Percentiles rank a stretch among this genome's conserved stretches.
Conservation (phyloP, 805 yeast species). For the Debaryomyces maramus region DNA sequence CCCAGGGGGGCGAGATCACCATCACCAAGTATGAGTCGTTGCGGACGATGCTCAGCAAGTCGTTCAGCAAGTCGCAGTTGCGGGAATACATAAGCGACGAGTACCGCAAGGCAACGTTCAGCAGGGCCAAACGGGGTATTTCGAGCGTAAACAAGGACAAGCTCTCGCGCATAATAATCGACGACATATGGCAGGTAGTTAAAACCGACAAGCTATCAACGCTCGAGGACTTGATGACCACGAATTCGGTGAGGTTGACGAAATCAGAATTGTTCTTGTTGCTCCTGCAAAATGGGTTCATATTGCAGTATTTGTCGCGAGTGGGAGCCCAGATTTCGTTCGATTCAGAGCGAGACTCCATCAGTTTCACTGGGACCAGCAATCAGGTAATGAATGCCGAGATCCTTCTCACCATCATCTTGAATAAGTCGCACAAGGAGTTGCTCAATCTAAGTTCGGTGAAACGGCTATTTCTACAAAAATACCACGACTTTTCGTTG, state of each 20-base stretch:
- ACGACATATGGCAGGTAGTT: constrained; percentile 34
- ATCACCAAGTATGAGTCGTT: constrained; percentile 9
- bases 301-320: constrained; percentile 40
- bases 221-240: constrained; percentile 32
- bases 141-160: constrained; percentile 13
- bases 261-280: constrained; percentile 42
- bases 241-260: constrained; percentile 31
- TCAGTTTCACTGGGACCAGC: constrained; percentile 41
- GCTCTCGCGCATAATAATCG: constrained; percentile 28
- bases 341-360: constrained; percentile 21
- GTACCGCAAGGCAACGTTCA: neutral
- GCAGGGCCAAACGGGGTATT: constrained; percentile 2
- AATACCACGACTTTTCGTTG: constrained; percentile 27
- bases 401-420: constrained; percentile 34
- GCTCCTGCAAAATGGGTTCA: constrained; percentile 36
- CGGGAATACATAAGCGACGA: constrained; percentile 9
- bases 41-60: constrained; percentile 4
- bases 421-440: constrained; percentile 26
- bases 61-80: constrained; percentile 17
- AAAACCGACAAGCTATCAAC: constrained; percentile 20
- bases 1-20: constrained; percentile 9
- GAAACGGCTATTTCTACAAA: constrained; percentile 25
- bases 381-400: constrained; percentile 45
- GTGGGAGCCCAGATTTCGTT: constrained; percentile 42
- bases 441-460: constrained; percentile 33